Base-by-base conservation (phyloP, 192 early-diverging fungal species). In the Entomortierella parvispora region DNA sequence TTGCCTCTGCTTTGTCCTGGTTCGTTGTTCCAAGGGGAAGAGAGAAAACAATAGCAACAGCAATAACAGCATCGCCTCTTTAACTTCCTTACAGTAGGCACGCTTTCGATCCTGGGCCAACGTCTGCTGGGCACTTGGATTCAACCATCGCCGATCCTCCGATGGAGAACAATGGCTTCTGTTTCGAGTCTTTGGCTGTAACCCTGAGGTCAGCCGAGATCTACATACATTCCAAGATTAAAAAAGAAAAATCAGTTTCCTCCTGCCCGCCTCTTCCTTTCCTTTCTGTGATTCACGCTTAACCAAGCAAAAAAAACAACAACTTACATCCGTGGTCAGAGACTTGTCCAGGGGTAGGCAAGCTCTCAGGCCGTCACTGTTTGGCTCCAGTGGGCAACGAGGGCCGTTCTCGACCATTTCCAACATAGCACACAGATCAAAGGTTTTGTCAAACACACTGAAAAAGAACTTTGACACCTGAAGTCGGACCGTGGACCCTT, bases 341-440 rank as follows among this genome's bases (percentile, higher is more conserved):
- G 57, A 55, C 49, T 26, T 46, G 20, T 47, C 29, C 50, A 69
- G 46, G 0, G 57, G 50, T 0, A 69, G 25, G 31, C 68, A 69
- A 2, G 67, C 67, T 0, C 40, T 32, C 7, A 69, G 29, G 8
- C 58, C 48, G 17, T 34, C 56, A 0, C 26, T 2, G 18, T 18
- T 54, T 17, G 58, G 50, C 1, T 20, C 42, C n/a, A 69, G 60
- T 2, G 67, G 67, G 26, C 67, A 69, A 25, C 33, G 22, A 7
- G 49, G 50, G 10, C 40, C 58, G 0, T 34, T 49, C 29, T 25
- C 9, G 0, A 61, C 20, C 26, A 6, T 25, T 4, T 45, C 44
- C 26, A 69, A 20, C 26, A 44, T 18, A 9, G 32, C 26, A 28
- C 58, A 69, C 28, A 69, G 51, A 20, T 69, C 68, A 53, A 45